A percentile compares a stretch with the other conserved stretches of the same genome.
Conservation (phyloP, 768 basidiomycete species). For the Paxillus involutus region DNA sequence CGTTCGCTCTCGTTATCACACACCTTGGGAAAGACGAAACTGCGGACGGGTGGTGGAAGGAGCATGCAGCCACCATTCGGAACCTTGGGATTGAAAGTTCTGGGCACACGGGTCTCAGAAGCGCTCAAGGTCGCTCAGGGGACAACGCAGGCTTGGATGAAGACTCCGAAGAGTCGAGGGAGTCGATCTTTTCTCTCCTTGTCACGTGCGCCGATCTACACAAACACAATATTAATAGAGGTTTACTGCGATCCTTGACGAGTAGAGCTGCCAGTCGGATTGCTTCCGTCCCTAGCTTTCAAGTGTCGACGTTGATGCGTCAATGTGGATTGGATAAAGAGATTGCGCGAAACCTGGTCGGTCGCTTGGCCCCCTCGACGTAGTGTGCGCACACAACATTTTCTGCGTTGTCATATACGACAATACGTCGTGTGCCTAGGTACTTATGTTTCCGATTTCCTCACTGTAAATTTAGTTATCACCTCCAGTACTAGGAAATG, state of each 20-base stretch:
- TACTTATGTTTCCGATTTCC: not conserved
- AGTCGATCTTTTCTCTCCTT: conserved; percentile 21
- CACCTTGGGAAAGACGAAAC: conserved; percentile 25
- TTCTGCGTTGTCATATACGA: not conserved
- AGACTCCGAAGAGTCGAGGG: conserved; percentile 24
- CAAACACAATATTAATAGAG: not conserved
- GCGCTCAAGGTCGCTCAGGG: conserved; percentile 19
- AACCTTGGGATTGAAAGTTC: conserved; percentile 16
- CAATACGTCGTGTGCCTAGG: not conserved
- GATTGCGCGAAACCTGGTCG: conserved; percentile 18
- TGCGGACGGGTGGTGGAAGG: conserved; percentile 36
- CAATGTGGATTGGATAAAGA: conserved; percentile 21
- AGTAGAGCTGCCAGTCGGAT: conserved; percentile 4
- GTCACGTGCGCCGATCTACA: conserved; percentile 11
- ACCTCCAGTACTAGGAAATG: too few relatives aligned
- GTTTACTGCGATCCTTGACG: conserved; percentile 10
- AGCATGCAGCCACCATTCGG: conserved; percentile 17
- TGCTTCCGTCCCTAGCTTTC: conserved; percentile 10
- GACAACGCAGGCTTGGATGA: conserved; percentile 21
- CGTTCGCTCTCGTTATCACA: conserved; percentile 30
- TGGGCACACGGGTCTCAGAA: conserved; percentile 35
- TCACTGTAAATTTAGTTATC: too few relatives aligned
- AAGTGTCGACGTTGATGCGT: conserved; percentile 8
- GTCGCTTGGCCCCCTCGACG: conserved; percentile 8
- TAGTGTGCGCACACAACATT: not conserved